Evolutionary conservation across 164 flowering plant species (phyloP), one percentile per base, ranked within the genome.

Genomic region (Nymphaea thermarum): DNA sequence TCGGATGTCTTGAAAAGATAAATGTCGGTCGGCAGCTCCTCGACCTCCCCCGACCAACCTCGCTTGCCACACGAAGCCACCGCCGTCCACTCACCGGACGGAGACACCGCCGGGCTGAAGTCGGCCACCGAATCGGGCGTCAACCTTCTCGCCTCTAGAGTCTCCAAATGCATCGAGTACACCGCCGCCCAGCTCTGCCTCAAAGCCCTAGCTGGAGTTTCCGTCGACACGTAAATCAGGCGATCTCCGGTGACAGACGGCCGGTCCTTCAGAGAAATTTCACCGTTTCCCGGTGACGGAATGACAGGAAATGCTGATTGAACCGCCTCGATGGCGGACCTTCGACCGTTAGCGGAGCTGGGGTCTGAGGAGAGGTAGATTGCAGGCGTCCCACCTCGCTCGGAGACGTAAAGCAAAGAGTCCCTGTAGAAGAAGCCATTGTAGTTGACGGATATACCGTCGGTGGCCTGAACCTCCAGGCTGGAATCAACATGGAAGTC

Each of bases 171-270:
- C 63, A 91, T 90, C 64, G 89, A 87, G 79, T 88, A 90, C 43
- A 90, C 89, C 2, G 98, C 96, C 7, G 91, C 80, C 98, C 93
- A 90, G 69, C 98, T 88, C 76, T 81, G 68, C 70, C 95, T 77
- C 3, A 90, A 82, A 70, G 43, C 69, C 8, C 77, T 80, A 8
- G 91, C 16, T 69, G 87, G 70, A 70, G 90, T 87, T 70, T 88
- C 93, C 63, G 96, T 90, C 64, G 95, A 90, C 5, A 90, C 95
- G 75, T 90, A 90, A 10, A 93, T 71, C 62, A 93, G 74, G 44
- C 41, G 43, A 3, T 81, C 86, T 2, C 89, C 90, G 25, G 70
- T 71, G 18, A 93, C 47, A 25, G 82, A 85, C 12, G 98, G 95
- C 71, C 73, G 75, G 63, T 93, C 98, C 71, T 87, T 87, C 86